Evolutionary conservation across 23 red algal genomes (phyloP).

Genomic region (Gracilaria vermiculophylla): DNA sequence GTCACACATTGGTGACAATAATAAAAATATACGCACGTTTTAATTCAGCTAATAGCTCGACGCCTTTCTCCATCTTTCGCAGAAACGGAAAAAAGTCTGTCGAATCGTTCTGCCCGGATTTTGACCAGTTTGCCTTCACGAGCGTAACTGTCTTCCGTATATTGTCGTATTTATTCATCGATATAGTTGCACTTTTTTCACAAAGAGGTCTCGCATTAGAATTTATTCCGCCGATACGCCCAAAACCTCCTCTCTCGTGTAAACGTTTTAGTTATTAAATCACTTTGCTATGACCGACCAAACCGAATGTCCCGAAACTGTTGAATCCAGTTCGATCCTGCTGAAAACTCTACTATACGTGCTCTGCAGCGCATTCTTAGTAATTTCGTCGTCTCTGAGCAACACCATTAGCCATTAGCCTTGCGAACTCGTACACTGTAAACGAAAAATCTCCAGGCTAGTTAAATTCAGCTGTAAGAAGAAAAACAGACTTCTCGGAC

Average conservation of each 20-base stretch:
- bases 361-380: neutral
- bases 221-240: neutral
- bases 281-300: neutral
- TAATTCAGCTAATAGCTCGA: no score
- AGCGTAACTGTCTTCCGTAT: neutral
- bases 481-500: no score
- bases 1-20: neutral
- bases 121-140: neutral
- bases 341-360: neutral
- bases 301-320: neutral
- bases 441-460: neutral
- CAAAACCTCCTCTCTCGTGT: no score
- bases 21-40: constrained; percentile 1
- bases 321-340: neutral
- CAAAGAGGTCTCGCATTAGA: neutral
- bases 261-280: neutral
- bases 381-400: neutral
- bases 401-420: neutral
- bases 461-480: no score
- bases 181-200: neutral
- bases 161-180: neutral
- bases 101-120: constrained; percentile 14
- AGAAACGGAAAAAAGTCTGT: no score
- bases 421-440: neutral
- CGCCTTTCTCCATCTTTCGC: no score